phyloP scores from a whole-genome alignment of 345 rosid species.

The Salix koriyanagi region DNA sequence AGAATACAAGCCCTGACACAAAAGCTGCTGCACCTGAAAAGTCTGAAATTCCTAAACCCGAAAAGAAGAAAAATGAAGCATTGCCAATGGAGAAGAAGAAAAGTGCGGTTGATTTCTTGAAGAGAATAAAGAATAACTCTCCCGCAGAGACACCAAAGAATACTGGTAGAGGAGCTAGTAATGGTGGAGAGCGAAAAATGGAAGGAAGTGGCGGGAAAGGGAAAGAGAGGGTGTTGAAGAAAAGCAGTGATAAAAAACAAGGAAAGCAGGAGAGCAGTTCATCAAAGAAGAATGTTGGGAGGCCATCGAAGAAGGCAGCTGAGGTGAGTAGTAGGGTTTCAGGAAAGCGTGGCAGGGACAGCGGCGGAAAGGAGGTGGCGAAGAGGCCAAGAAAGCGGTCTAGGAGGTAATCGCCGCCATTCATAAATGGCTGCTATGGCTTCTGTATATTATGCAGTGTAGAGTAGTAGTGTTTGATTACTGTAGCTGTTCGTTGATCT shows the following conservation, averaged over 20 bases:
- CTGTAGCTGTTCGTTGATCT: background rate
- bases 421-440: background rate
- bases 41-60: slow-evolving; percentile 14
- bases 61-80: slow-evolving; percentile 30
- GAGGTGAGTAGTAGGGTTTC: slow-evolving; percentile 20
- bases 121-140: slow-evolving; percentile 56
- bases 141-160: slow-evolving; percentile 36
- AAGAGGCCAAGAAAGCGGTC: slow-evolving; percentile 51
- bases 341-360: slow-evolving; percentile 54
- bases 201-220: slow-evolving; percentile 27
- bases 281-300: slow-evolving; percentile 37
- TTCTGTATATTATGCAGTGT: slow-evolving; percentile 1
- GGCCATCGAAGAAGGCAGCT: slow-evolving; percentile 46
- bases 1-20: slow-evolving; percentile 12
- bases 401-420: slow-evolving; percentile 24
- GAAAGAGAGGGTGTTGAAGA: slow-evolving; percentile 41
- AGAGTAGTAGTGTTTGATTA: background rate
- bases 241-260: slow-evolving; percentile 24
- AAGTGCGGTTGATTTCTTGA: slow-evolving; percentile 66
- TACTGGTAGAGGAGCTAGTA: slow-evolving; percentile 15
- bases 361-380: slow-evolving; percentile 26
- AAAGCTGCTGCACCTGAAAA: slow-evolving; percentile 15
- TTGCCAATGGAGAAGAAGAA: slow-evolving; percentile 47
- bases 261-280: slow-evolving; percentile 31
- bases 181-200: slow-evolving; percentile 27